Evolutionary conservation across 495 filamentous ascomycete species (phyloP), one percentile per base, ranked within the genome.

Genomic region (Podospora pseudopauciseta): DNA sequence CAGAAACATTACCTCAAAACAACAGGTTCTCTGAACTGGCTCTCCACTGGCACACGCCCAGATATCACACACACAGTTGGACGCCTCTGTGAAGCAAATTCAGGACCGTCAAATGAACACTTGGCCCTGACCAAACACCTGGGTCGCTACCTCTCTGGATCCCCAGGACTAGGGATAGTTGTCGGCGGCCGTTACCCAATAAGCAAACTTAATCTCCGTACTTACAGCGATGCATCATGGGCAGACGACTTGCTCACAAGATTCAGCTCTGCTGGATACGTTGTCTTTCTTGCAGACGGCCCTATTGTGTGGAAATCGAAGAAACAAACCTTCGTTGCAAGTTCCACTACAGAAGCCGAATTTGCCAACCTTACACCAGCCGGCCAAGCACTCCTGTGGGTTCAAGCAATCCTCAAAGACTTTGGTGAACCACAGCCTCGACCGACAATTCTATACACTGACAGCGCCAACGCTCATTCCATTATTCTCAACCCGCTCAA

Each of bases 391-490:
- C 44, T 57, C n/a, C 4, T 15, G 30, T 65, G 49, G 64, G 54
- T 65, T 23, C 18, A 26, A 23, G 27, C 19, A 20, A 34, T 65
- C 39, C 49, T 65, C 19, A 57, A 58, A 34, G 64, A 65, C 18
- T 65, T 55, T 39, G 39, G 65, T 27, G 54, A 32, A 16, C 28
- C 28, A 27, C 59, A 67, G 49, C 57, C 30, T 61, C 23, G 18
- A 23, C 65, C 65, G n/a, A 32, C 54, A 28, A 27, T 67, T 15
- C 20, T 67, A 19, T 67, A 67, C 30, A 67, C 65, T n/a, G 58
- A 67, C 26, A 62, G 57, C 18, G 59, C 19, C 23, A 68, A 68
- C 53, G 66, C 66, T 26, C 34, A 49, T 7, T 16, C 28, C 19
- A 34, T 23, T 20, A 44, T 64, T 16, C 60, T 68, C 15, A 56